Percentiles rank a stretch among this genome's conserved stretches.
phyloP scores from a whole-genome alignment of 2,329 filamentous ascomycete species.

The Fusarium tricinctum region DNA sequence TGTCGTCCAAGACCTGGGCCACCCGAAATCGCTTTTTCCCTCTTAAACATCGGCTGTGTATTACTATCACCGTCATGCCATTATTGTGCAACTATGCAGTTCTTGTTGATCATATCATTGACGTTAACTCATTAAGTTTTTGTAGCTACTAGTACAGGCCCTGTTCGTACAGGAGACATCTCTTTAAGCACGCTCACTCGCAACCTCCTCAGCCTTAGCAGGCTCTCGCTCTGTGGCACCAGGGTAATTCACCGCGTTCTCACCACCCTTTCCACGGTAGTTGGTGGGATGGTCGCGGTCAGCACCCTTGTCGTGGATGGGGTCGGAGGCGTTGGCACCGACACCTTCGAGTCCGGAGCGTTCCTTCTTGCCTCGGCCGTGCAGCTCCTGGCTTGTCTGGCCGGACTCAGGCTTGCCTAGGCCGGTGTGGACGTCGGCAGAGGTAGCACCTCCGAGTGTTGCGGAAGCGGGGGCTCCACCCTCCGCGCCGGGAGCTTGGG shows the following conservation, averaged over 20 bases:
- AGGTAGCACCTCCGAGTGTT: constrained; percentile 61
- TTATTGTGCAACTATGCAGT: background rate
- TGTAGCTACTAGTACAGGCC: constrained; percentile 25
- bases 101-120: constrained; percentile 17
- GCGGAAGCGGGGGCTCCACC: constrained; percentile 53
- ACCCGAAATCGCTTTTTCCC: background rate
- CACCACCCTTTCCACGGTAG: constrained; percentile 36
- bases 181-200: constrained; percentile 41
- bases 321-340: constrained; percentile 52
- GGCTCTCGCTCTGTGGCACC: constrained; percentile 44
- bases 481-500: constrained; percentile 52
- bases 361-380: constrained; percentile 56
- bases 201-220: constrained; percentile 42
- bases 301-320: constrained; percentile 49
- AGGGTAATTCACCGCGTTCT: constrained; percentile 36
- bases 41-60: background rate
- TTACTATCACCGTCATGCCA: background rate
- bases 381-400: constrained; percentile 58
- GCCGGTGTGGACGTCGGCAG: constrained; percentile 59
- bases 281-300: constrained; percentile 50
- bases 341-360: constrained; percentile 57
- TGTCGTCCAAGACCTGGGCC: background rate
- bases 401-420: constrained; percentile 61
- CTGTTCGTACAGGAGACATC: constrained; percentile 7
- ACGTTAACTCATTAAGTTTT: constrained; percentile 35